phyloP scores from a whole-genome alignment of 768 basidiomycete genomes.

The Lentinus brumalis region DNA sequence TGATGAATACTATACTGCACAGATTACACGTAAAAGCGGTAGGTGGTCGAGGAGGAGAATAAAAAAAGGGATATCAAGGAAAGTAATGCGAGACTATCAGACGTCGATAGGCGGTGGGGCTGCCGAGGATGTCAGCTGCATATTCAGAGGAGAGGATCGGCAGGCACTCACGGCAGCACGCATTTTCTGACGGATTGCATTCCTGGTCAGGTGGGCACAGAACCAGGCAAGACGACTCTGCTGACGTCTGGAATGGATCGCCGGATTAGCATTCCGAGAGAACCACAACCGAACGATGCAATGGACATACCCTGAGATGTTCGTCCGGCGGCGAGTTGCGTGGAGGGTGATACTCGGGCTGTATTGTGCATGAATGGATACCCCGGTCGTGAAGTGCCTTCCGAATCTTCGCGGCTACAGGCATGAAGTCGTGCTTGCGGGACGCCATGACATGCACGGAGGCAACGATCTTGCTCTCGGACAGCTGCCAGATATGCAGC shows the following conservation, averaged over 20 bases:
- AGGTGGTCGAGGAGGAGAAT: conserved; percentile 17
- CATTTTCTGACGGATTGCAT: conserved; percentile 69
- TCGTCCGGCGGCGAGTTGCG: conserved; percentile 46
- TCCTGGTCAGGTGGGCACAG: conserved; percentile 68
- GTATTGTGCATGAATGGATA: conserved; percentile 93
- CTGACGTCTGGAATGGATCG: conserved; percentile 41
- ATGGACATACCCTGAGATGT: conserved; percentile 47
- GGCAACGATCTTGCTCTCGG: conserved; percentile 92
- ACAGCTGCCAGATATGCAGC: conserved; percentile 96
- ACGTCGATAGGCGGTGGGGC: conserved; percentile 52
- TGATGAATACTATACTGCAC: background rate
- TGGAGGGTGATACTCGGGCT: conserved; percentile 74
- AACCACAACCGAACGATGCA: background rate
- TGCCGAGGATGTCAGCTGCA: conserved; percentile 26
- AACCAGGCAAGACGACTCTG: conserved; percentile 67
- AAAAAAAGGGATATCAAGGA: background rate
- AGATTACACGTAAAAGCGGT: conserved; percentile 32
- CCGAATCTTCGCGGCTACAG: conserved; percentile 80
- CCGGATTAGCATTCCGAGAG: conserved; percentile 1
- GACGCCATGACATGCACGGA: conserved; percentile 93
- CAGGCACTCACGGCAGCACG: conserved; percentile 73
- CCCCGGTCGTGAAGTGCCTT: conserved; percentile 86
- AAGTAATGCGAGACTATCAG: conserved; percentile 28
- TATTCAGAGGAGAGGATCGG: background rate
- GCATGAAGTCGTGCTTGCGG: conserved; percentile 87